Percentiles rank a stretch among this genome's conserved stretches.
Evolutionary conservation across 208 protist genomes (phyloP).

Genomic region (Trypanosoma congolense): DNA sequence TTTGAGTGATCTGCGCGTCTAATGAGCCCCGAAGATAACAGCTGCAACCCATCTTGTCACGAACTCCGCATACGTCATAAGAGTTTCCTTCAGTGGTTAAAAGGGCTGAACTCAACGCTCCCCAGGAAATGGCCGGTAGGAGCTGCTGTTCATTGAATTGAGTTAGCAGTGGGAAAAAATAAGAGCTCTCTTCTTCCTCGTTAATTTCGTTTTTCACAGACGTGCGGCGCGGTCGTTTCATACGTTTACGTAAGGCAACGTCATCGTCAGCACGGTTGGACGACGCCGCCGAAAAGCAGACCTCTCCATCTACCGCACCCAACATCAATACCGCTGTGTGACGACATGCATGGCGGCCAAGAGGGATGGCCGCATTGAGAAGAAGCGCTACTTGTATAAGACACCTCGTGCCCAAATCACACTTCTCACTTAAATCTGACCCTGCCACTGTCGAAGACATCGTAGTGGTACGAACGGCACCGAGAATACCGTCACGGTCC

Average conservation of each 20-base stretch:
- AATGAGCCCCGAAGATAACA: slow-evolving; percentile 21
- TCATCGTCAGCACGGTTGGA: no score
- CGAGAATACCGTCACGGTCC: slow-evolving; percentile 50
- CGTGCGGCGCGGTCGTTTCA: slow-evolving; percentile 12
- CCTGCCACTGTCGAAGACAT: slow-evolving; percentile 5
- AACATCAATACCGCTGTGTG: slow-evolving; percentile 19
- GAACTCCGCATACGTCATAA: slow-evolving; percentile 19
- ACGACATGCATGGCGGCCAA: slow-evolving; percentile 9
- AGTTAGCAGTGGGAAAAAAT: slow-evolving; percentile 17
- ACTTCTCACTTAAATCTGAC: background rate
- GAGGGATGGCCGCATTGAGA: slow-evolving; percentile 48
- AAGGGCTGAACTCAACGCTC: slow-evolving; percentile 1
- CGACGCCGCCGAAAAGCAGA: slow-evolving; percentile 9
- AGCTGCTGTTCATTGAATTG: background rate
- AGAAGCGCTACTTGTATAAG: slow-evolving; percentile 29
- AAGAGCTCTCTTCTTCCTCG: background rate
- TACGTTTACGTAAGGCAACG: slow-evolving; percentile 7
- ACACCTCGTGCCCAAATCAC: background rate
- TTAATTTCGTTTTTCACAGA: background rate
- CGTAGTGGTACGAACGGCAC: slow-evolving; percentile 32
- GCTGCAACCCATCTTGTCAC: slow-evolving; percentile 20
- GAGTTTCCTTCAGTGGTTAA: background rate
- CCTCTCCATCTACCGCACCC: slow-evolving; percentile 13
- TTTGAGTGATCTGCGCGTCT: slow-evolving; percentile 17
- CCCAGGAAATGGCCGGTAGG: slow-evolving; percentile 15